Evolutionary conservation across 352 stramenopile genomes (phyloP).

Genomic region (Phytophthora aleatoria): DNA sequence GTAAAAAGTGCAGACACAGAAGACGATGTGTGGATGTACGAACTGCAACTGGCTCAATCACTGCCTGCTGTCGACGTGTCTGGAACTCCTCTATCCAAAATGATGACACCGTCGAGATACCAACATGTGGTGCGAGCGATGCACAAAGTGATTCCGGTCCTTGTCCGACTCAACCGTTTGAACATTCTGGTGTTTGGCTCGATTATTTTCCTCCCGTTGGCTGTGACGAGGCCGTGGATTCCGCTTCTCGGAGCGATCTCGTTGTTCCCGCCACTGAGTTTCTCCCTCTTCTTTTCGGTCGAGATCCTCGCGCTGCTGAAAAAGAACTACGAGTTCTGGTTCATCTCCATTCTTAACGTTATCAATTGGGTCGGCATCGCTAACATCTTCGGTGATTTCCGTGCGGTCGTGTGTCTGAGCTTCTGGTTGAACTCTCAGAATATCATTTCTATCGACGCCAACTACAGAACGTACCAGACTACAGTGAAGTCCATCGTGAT

Average conservation of each 20-base stretch:
- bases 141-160: slow-evolving; percentile 13
- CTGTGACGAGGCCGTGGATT: slow-evolving; percentile 7
- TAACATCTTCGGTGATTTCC: slow-evolving; percentile 29
- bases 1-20: not conserved
- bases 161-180: slow-evolving; percentile 16
- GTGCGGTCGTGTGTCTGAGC: slow-evolving; percentile 25
- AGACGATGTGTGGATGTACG: slow-evolving; percentile 10
- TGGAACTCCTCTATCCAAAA: slow-evolving; percentile 10
- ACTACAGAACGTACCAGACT: slow-evolving; percentile 32
- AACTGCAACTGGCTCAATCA: slow-evolving; percentile 14
- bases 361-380: slow-evolving; percentile 34
- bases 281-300: slow-evolving; percentile 32
- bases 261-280: slow-evolving; percentile 7
- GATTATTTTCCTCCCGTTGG: slow-evolving; percentile 18
- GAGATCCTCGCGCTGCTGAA: slow-evolving; percentile 26
- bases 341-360: slow-evolving; percentile 35
- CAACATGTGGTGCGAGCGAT: not conserved
- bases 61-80: slow-evolving; percentile 18
- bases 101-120: slow-evolving; percentile 2
- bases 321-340: slow-evolving; percentile 36
- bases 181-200: slow-evolving; percentile 20
- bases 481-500: slow-evolving; percentile 30
- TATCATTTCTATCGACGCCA: slow-evolving; percentile 37
- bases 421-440: slow-evolving; percentile 30
- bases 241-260: slow-evolving; percentile 13